A percentile compares a stretch with the other conserved stretches of the same genome.
Conservation (phyloP, 176 grass and related monocot genomes). For the Hyparrhenia diplandra region DNA sequence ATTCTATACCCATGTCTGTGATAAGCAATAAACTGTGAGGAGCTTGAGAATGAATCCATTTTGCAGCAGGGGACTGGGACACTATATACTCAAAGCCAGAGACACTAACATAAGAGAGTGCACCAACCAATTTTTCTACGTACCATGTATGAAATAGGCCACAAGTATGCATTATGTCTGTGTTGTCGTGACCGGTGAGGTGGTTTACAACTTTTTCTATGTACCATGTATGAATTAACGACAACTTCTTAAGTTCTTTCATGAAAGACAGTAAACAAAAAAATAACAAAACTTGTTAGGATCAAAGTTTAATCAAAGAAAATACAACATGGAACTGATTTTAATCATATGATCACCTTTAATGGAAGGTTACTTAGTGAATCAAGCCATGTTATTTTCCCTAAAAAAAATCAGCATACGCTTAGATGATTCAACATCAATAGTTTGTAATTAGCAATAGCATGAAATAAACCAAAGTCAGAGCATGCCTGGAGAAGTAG, state of each 20-base stretch:
- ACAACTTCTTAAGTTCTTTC: conserved; percentile 18
- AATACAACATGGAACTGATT: background rate
- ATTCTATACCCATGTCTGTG: background rate
- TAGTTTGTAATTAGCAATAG: conserved; percentile 1
- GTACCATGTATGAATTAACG: background rate
- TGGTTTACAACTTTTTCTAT: background rate
- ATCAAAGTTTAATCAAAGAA: background rate
- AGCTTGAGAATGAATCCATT: background rate
- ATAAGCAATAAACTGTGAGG: background rate
- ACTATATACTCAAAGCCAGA: background rate
- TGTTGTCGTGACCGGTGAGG: background rate
- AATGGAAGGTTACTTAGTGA: conserved; percentile 92
- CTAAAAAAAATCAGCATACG: conserved; percentile 40
- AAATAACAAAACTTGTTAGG: background rate
- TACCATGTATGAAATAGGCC: too few relatives aligned
- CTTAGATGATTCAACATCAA: conserved; percentile 7
- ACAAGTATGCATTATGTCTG: background rate
- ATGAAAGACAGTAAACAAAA: background rate
- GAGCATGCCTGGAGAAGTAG: conserved; percentile 67
- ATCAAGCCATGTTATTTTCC: conserved; percentile 85
- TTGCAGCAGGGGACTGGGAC: background rate
- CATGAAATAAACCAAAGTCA: conserved; percentile 20
- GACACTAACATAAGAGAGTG: background rate
- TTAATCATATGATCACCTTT: conserved; percentile 48
- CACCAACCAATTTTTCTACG: too few relatives aligned